A percentile compares a stretch with the other conserved stretches of the same genome.
These are phyloP conservation scores for Colletotrichum godetiae DNA, from an alignment of 2,329 filamentous ascomycete genomes.

Conservation along the genomic window DNA sequence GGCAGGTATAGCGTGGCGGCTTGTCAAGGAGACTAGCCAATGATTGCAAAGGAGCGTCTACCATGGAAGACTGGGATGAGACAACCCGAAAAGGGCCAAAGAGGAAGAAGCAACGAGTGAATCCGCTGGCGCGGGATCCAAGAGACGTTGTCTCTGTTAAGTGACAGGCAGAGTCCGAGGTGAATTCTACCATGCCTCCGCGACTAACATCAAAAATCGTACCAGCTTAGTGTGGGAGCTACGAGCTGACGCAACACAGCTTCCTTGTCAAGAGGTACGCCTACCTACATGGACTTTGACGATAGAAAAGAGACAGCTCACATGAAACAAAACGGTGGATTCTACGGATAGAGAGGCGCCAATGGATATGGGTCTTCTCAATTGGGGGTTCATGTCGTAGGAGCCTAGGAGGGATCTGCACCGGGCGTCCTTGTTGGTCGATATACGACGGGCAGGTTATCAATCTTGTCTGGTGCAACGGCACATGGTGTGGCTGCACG, in stretches of 20 bases:
- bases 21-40: slow-evolving; percentile 15
- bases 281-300: not conserved
- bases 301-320: slow-evolving; percentile 25
- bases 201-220: slow-evolving; percentile 13
- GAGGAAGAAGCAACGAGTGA: slow-evolving; percentile 11
- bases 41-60: not conserved
- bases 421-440: slow-evolving; percentile 31
- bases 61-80: slow-evolving; percentile 4
- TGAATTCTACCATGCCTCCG: not conserved
- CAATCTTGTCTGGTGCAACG: slow-evolving; percentile 39
- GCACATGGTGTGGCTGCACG: slow-evolving; percentile 29
- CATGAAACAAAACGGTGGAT: slow-evolving; percentile 21
- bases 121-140: not conserved
- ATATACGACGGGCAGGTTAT: slow-evolving; percentile 30
- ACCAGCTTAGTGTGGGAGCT: slow-evolving; percentile 2
- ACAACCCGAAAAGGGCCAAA: not conserved
- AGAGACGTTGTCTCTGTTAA: not conserved
- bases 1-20: slow-evolving; percentile 1
- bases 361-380: slow-evolving; percentile 1
- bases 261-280: not conserved
- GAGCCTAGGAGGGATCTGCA: not conserved
- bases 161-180: not conserved
- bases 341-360: not conserved
- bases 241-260: not conserved
- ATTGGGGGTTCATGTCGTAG: not conserved